Base-by-base conservation (phyloP, 306 rosid species). In the Sphenostylis stenocarpa region DNA sequence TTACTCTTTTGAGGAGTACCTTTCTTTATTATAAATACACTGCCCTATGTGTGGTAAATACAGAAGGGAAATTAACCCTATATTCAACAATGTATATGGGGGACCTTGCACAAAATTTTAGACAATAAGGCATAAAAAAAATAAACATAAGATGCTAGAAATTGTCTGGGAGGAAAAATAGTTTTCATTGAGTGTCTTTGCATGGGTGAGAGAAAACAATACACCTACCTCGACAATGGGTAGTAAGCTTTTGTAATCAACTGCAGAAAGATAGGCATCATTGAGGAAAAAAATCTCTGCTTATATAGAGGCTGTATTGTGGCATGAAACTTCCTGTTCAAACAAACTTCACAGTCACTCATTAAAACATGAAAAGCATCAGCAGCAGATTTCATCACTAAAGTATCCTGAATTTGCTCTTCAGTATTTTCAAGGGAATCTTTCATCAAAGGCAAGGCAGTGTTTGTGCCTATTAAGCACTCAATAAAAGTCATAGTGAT, bases 281-380 rank as follows among this genome's bases (percentile, higher is more conserved):
- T 82, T 65, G 86, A 75, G 67, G 97, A 89, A 89, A 83, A 95
- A 86, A 90, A 91, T n/a, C 93, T 91, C 89, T 95, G 98, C 86
- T 92, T 95, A 87, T 88, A 84, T 38, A 95, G 91, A 77, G 98
- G 97, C 58, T 97, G 84, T 80, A 86, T 71, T 62, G 82, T 87
- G 66, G 93, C 96, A 88, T 90, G 92, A 48, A 84, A 90, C 43
- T 74, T 87, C 58, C 65, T 82, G 81, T 92, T 92, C 85, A 95
- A 86, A 88, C 97, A 95, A 72, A 51, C 89, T 67, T 89, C 97
- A 80, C 96, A 89, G 85, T 95, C 98, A 83, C 91, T 85, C 97
- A 95, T 85, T 64, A 95, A 90, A 90, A 95, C 70, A 79, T 82
- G 92, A 87, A 95, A 95, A 48, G 97, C 95, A 84, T 95, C 96